Base-by-base conservation (phyloP, 352 stramenopile genomes). In the Hyaloperonospora brassicae region DNA sequence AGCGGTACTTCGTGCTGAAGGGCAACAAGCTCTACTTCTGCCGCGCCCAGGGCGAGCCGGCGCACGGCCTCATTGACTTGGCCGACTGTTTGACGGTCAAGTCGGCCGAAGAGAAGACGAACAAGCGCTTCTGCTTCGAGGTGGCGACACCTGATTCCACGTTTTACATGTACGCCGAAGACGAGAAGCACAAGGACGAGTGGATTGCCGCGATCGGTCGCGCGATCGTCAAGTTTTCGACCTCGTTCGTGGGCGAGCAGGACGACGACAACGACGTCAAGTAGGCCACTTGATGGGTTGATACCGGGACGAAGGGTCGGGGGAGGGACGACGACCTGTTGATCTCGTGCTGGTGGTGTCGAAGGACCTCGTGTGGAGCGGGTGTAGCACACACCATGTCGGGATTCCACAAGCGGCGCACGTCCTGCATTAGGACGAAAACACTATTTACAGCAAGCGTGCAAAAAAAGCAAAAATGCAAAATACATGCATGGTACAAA, bases 161-260 rank as follows among this genome's bases (percentile, higher is more conserved):
- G 17, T 96, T 88, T 68, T 95, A 95, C 70, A 95, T 96, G 83
- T 93, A 92, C 70, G 87, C 87, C 25, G 83, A 95, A 63, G 91
- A 79, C 55, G 87, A 96, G 60, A 84, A 93, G 72, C 83, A 93
- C 41, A 96, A 95, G 72, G 84, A 96, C 70, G 84, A 95, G 59
- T 96, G 87, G 87, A 96, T 96, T 59, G 96, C 95, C 35, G 91
- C 91, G 44, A 97, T 99, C 44, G 96, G 96, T 42, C 93, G 94
- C 55, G 89, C 95, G 23, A 99, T 99, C 73, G 96, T 99, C 59
- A 95, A 97, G 62, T 97, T 95, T 74, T 98, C 90, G 7, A 96
- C 81, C 61, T 98, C 95, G 8, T 99, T 98, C 74, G 95, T 89
- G 43, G 83, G 90, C 66, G 88, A 97, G 57, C 84, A 92, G 58